Evolutionary conservation across 768 basidiomycete genomes (phyloP).

Genomic region (Suillus fuscotomentosus): DNA sequence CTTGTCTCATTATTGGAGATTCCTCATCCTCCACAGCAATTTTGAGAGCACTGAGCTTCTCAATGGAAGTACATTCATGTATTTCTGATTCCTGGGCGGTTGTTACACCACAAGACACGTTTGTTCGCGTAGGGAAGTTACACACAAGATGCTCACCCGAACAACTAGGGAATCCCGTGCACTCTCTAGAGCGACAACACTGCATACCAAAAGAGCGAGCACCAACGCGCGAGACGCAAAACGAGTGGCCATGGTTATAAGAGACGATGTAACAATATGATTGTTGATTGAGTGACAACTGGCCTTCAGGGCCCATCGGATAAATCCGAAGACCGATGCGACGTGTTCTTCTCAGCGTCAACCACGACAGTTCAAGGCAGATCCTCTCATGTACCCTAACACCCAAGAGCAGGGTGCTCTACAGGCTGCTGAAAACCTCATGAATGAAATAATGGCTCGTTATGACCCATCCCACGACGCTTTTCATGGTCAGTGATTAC

Average conservation of each 20-base stretch:
- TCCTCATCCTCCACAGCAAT: slow-evolving; percentile 55
- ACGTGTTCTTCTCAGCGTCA: not conserved
- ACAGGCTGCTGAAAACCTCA: slow-evolving; percentile 61
- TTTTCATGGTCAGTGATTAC: slow-evolving; percentile 59
- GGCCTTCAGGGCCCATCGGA: slow-evolving; percentile 9
- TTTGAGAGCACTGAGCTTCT: slow-evolving; percentile 58
- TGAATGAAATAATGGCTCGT: slow-evolving; percentile 69
- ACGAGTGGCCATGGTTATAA: slow-evolving; percentile 18
- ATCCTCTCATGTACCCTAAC: slow-evolving; percentile 47
- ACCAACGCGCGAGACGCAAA: slow-evolving; percentile 25
- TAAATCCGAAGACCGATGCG: slow-evolving; percentile 22
- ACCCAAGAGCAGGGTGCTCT: slow-evolving; percentile 50
- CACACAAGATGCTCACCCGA: slow-evolving; percentile 25
- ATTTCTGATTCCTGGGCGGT: slow-evolving; percentile 42
- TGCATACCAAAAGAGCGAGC: slow-evolving; percentile 42
- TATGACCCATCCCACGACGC: slow-evolving; percentile 83
- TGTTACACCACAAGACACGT: slow-evolving; percentile 7
- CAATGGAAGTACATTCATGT: slow-evolving; percentile 38
- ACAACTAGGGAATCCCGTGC: slow-evolving; percentile 25
- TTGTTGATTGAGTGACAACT: not conserved
- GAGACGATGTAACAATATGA: not conserved
- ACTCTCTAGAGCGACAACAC: slow-evolving; percentile 17
- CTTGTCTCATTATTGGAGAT: slow-evolving; percentile 75
- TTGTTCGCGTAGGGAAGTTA: slow-evolving; percentile 7
- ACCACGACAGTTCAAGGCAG: not conserved